Conservation (phyloP, 345 rosid species). For the Populus simonii region DNA sequence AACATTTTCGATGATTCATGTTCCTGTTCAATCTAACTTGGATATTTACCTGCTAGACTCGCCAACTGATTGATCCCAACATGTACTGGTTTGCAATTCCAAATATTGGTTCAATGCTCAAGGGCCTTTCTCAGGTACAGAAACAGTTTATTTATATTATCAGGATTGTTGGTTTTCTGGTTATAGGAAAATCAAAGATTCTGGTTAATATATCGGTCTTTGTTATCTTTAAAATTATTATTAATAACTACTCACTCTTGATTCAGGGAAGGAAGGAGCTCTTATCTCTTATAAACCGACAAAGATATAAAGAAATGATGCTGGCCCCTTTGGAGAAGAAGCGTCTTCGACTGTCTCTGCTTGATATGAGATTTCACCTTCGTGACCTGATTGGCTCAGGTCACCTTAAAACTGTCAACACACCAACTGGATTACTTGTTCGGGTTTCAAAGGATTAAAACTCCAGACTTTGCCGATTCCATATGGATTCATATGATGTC, state of each 20-base stretch:
- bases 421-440: conserved; percentile 26
- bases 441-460: conserved; percentile 26
- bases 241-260: neutral
- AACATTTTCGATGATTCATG: neutral
- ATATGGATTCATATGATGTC: conserved; percentile 2
- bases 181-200: neutral
- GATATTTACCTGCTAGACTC: conserved; percentile 44
- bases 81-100: conserved; percentile 97
- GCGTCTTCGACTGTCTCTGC: conserved; percentile 68
- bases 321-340: conserved; percentile 79
- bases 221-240: neutral
- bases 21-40: conserved; percentile 5
- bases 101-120: conserved; percentile 69
- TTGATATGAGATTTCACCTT: conserved; percentile 91
- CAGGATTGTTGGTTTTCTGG: neutral
- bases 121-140: conserved; percentile 80
- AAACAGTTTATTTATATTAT: neutral
- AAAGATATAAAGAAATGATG: conserved; percentile 90
- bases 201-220: neutral
- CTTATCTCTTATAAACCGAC: conserved; percentile 64
- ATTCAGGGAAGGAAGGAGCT: conserved; percentile 91
- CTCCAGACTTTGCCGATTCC: neutral
- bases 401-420: conserved; percentile 24
- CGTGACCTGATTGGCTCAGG: conserved; percentile 96
- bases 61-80: conserved; percentile 74